Evolutionary conservation across 345 rosid species (phyloP).

Genomic region (Rhizophora apiculata): DNA sequence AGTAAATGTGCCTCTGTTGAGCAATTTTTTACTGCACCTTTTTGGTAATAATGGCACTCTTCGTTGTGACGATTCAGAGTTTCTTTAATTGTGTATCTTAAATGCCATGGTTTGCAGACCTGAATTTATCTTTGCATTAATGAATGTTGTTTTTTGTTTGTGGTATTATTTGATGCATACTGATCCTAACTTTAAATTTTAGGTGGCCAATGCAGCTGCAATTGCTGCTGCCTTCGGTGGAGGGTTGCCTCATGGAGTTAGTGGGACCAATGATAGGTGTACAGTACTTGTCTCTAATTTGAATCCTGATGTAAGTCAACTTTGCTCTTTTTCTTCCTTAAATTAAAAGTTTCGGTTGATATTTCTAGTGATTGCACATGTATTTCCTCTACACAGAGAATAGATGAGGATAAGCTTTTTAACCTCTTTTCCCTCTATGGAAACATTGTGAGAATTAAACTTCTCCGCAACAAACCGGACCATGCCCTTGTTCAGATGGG

Average conservation of each 20-base stretch:
- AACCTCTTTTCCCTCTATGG: slow-evolving; percentile 94
- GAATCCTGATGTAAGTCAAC: slow-evolving; percentile 72
- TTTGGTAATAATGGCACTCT: no score
- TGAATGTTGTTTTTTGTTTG: no score
- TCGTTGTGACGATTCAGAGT: no score
- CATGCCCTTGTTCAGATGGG: slow-evolving; percentile 99
- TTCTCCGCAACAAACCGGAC: slow-evolving; percentile 94
- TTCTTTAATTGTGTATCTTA: no score
- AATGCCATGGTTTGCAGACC: no score
- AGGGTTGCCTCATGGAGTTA: slow-evolving; percentile 90
- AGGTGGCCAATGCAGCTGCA: slow-evolving; percentile 92
- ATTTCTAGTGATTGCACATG: slow-evolving; percentile 12
- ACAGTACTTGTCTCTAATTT: slow-evolving; percentile 83
- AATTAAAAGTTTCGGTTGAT: background rate
- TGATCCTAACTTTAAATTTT: slow-evolving; percentile 10
- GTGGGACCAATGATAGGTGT: slow-evolving; percentile 93
- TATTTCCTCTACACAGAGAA: slow-evolving; percentile 41
- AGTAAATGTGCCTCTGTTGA: no score
- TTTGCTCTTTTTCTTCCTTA: slow-evolving; percentile 2
- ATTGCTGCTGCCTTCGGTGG: slow-evolving; percentile 97
- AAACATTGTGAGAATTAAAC: slow-evolving; percentile 86
- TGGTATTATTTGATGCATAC: background rate
- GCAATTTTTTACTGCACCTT: no score
- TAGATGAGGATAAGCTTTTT: slow-evolving; percentile 94
- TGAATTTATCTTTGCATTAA: no score